Base-by-base conservation (phyloP, 106 monocot species). In the Allium cepa region DNA sequence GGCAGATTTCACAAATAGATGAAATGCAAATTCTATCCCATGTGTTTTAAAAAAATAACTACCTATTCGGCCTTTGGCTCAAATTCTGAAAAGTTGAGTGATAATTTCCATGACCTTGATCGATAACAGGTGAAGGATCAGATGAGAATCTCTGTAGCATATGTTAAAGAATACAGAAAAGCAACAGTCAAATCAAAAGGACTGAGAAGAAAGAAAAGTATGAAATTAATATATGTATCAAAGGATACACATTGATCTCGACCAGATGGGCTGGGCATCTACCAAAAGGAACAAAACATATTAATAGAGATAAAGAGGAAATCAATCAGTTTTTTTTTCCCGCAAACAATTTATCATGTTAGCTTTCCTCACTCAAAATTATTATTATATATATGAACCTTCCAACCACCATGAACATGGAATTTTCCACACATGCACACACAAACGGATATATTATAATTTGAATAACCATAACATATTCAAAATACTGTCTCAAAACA, bases 161-260 rank as follows among this genome's bases (percentile, higher is more conserved):
- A 55, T 13, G 26, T 77, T 81, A 71, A 87, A 83, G 60, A 77
- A 82, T 17, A 22, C 22, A 22, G 22, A 22, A 22, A 22, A 15
- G 66, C 55, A 60, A 36, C 36, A 36, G 5, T 36, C 36, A 36
- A 36, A 36, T 36, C 36, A 36, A 36, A 36, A 36, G 36, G 36
- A 5, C 5, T 36, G 3, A 36, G 36, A 36, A 36, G 36, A 36
- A 36, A 36, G 36, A 36, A 5, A 36, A 36, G 36, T 36, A 36
- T 36, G 36, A 36, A 36, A 36, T 36, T 36, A 36, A 36, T 5
- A 5, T 36, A 3, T 36, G 36, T 5, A 36, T 36, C 36, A 36
- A 69, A 86, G 92, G 89, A 97, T 97, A 97, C 97, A 79, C 22
- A 76, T 65, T 67, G 78, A 63, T 76, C 79, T 68, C 79, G 77